phyloP scores from a whole-genome alignment of 2,329 filamentous ascomycete species.

The Epichloe sibirici region DNA sequence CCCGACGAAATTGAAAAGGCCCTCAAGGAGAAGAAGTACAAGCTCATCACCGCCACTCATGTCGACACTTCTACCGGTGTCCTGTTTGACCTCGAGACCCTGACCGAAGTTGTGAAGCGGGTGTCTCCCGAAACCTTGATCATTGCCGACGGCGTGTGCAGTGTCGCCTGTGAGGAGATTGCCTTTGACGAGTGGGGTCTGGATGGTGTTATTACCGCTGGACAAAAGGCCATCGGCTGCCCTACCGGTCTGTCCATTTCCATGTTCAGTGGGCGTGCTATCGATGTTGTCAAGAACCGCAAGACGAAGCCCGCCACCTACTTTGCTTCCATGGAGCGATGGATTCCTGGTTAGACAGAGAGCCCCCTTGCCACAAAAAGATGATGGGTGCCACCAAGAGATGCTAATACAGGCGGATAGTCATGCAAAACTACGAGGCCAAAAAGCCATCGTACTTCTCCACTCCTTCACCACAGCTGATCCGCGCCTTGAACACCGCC shows the following conservation, averaged over 20 bases:
- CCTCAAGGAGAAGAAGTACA: slow-evolving; percentile 83
- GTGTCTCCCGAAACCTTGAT: slow-evolving; percentile 87
- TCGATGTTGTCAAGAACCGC: slow-evolving; percentile 66
- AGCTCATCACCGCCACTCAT: slow-evolving; percentile 88
- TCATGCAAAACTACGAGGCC: slow-evolving; percentile 98
- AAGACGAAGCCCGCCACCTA: slow-evolving; percentile 77
- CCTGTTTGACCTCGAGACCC: slow-evolving; percentile 73
- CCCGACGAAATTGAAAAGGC: slow-evolving; percentile 80
- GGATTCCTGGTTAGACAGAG: slow-evolving; percentile 62
- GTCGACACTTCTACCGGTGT: slow-evolving; percentile 97
- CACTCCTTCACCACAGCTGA: slow-evolving; percentile 85
- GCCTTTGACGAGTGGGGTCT: slow-evolving; percentile 90
- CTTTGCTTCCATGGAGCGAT: slow-evolving; percentile 95
- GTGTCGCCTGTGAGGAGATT: slow-evolving; percentile 91
- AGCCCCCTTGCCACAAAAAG: too few species aligned
- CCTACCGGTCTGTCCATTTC: slow-evolving; percentile 89
- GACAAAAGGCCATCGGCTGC: slow-evolving; percentile 93
- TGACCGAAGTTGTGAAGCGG: slow-evolving; percentile 70
- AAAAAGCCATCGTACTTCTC: slow-evolving; percentile 98
- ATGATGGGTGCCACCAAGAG: not conserved
- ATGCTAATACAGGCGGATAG: slow-evolving; percentile 25
- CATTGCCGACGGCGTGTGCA: slow-evolving; percentile 93
- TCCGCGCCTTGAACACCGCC: slow-evolving; percentile 84
- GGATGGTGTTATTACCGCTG: slow-evolving; percentile 86
- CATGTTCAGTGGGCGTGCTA: slow-evolving; percentile 82